phyloP scores from a whole-genome alignment of 1,139 yeast genomes.

The Suhomyces coccinellae region DNA sequence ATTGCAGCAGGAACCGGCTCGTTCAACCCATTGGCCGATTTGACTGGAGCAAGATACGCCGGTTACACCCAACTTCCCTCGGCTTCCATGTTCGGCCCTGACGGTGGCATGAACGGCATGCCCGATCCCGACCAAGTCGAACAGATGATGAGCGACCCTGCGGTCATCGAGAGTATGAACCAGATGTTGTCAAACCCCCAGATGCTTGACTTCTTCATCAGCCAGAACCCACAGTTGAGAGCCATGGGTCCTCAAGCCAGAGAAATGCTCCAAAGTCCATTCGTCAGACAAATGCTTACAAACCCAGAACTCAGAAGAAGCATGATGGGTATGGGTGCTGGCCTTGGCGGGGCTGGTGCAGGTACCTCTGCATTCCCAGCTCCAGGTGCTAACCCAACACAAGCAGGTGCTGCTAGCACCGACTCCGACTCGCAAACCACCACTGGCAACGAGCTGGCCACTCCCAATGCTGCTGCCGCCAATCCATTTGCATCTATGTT shows the following conservation, averaged over 20 bases:
- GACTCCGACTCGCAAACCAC: slow-evolving; percentile 9
- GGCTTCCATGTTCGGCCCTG: slow-evolving; percentile 90
- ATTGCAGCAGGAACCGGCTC: slow-evolving; percentile 88
- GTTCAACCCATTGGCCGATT: slow-evolving; percentile 84
- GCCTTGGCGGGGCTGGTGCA: slow-evolving; percentile 24
- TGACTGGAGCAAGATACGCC: slow-evolving; percentile 95
- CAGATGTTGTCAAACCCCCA: slow-evolving; percentile 77
- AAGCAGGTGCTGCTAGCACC: slow-evolving; percentile 21
- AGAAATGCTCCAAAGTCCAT: slow-evolving; percentile 80
- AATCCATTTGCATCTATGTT: slow-evolving; percentile 49
- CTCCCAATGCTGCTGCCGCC: slow-evolving; percentile 12
- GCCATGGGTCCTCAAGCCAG: slow-evolving; percentile 90
- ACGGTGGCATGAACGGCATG: slow-evolving; percentile 67
- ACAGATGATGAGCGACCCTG: slow-evolving; percentile 76
- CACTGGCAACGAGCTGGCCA: slow-evolving; percentile 7
- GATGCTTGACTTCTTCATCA: slow-evolving; percentile 80
- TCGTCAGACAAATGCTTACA: slow-evolving; percentile 79
- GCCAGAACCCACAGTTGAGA: slow-evolving; percentile 79
- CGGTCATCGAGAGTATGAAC: slow-evolving; percentile 77
- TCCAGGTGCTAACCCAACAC: slow-evolving; percentile 50
- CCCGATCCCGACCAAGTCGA: slow-evolving; percentile 77
- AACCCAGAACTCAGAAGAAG: slow-evolving; percentile 85
- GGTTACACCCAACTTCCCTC: slow-evolving; percentile 88
- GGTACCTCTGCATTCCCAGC: slow-evolving; percentile 51
- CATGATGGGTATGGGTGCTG: slow-evolving; percentile 73